phyloP scores from a whole-genome alignment of 2,329 filamentous ascomycete species.

The Cylindrodendrum hubeiense region DNA sequence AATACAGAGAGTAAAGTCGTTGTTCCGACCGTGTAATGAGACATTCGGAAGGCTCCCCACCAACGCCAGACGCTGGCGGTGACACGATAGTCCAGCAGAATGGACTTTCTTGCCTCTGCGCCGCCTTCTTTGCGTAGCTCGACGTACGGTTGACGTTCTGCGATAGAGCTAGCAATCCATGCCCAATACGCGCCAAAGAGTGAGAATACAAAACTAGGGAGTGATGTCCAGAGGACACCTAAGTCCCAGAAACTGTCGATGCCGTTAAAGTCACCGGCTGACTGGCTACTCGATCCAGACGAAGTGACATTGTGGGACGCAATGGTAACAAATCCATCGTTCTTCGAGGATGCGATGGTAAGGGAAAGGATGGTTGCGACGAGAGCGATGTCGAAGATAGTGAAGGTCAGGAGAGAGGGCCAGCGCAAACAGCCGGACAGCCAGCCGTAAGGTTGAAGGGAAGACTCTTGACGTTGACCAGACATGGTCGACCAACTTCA shows the following conservation, averaged over 20 bases:
- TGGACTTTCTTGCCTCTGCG: constrained; percentile 13
- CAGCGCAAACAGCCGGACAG: constrained; percentile 20
- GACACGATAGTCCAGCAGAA: constrained; percentile 28
- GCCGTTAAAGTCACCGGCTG: not conserved
- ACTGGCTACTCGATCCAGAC: not conserved
- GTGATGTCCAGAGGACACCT: constrained; percentile 25
- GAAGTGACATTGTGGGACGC: constrained; percentile 1
- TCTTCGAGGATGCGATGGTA: constrained; percentile 14
- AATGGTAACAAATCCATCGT: constrained; percentile 25
- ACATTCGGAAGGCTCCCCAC: constrained; percentile 29
- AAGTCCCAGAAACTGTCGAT: constrained; percentile 20
- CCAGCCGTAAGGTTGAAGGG: constrained; percentile 23
- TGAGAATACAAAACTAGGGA: constrained; percentile 25
- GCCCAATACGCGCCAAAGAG: constrained; percentile 30
- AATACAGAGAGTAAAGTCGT: constrained; percentile 28
- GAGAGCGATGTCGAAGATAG: constrained; percentile 20
- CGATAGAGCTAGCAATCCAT: constrained; percentile 27
- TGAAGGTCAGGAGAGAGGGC: constrained; percentile 25
- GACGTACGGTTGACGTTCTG: constrained; percentile 32
- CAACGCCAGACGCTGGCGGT: constrained; percentile 22
- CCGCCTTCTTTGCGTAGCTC: constrained; percentile 26
- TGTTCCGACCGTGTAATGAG: constrained; percentile 21
- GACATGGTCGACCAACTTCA: not conserved
- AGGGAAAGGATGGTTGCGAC: constrained; percentile 11
- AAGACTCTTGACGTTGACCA: not conserved